Conservation (phyloP, 345 rosid genomes). For the Isatis tinctoria region DNA sequence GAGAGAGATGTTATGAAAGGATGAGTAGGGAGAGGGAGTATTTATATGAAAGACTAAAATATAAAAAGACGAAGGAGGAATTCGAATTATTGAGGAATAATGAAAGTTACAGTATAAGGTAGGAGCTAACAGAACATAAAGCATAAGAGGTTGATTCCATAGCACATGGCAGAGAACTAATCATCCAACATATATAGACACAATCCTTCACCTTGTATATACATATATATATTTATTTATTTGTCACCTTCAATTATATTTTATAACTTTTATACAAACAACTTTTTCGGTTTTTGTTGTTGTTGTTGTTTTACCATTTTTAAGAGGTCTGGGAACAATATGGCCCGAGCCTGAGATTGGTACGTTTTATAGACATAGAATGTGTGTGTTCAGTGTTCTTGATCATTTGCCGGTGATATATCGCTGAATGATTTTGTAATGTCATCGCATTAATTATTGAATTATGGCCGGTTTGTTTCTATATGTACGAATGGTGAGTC, state of each 20-base stretch:
- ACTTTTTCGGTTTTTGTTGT: background rate
- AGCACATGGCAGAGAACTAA: slow-evolving; percentile 53
- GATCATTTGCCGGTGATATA: background rate
- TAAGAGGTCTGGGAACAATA: slow-evolving; percentile 3
- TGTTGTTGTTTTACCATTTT: background rate
- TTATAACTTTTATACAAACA: background rate
- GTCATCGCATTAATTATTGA: background rate
- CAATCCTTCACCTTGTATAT: background rate
- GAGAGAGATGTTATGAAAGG: background rate
- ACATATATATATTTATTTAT: background rate
- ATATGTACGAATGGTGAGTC: background rate
- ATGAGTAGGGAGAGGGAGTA: slow-evolving; percentile 15
- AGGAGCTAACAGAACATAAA: slow-evolving; percentile 40
- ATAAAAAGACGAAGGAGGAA: slow-evolving; percentile 9
- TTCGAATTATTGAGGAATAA: slow-evolving; percentile 21
- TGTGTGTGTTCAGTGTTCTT: slow-evolving; percentile 9
- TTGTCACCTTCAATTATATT: slow-evolving; percentile 4
- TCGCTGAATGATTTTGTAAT: background rate
- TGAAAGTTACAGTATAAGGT: slow-evolving; percentile 31
- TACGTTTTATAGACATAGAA: slow-evolving; percentile 12
- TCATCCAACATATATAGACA: slow-evolving; percentile 24
- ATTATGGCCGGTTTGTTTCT: slow-evolving; percentile 3
- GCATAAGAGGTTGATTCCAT: slow-evolving; percentile 38
- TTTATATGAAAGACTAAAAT: slow-evolving; percentile 7
- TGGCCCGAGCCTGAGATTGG: slow-evolving; percentile 21